Evolutionary conservation across 139 green algal species (phyloP), one percentile per base, ranked within the genome.

Genomic region (Chlamydomonas asymmetrica): DNA sequence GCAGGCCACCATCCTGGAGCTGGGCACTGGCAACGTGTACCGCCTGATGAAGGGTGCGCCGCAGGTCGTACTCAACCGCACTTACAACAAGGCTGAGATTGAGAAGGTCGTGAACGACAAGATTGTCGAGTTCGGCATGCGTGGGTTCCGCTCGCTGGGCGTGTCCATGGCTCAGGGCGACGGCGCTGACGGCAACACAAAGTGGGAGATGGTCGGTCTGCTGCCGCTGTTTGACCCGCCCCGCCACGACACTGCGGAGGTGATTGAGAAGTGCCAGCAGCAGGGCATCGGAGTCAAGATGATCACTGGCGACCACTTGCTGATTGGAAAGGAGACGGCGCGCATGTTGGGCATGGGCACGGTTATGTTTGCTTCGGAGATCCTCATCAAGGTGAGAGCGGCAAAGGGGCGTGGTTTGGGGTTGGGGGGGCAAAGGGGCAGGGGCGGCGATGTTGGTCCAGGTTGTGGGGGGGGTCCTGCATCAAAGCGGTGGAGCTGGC

Each of bases 321-420:
- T 96, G 27, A 97, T 97, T 68, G 92, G 88, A 62, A 92, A 91
- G 71, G 91, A 97, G 84, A 94, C 89, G 3, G 91, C 92, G 40
- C 84, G 83, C 59, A 87, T 92, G 88, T 82, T 97, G 78, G 91
- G 90, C 74, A 94, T 97, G 91, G 92, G 91, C 73, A 86, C 79
- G 39, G 88, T 93, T 35, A 87, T 87, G 81, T 82, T 57, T 76
- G 60, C 81, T 2, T 81, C 76, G 32, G 81, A 87, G 68, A 32
- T 74, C 8, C 76, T 87, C 4, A 82, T 84, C 67, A 83, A 82
- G 76, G 81, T 74, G 13, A 38, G 61, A 1, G 40, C 22, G 23
- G 59, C 13, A 25, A 66, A 60, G 25, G 69, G 69, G n/a, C n/a
- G n/a, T n/a, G n/a, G n/a, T n/a, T n/a, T n/a, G n/a, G n/a, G n/a